Evolutionary conservation across 164 flowering plant species (phyloP), one percentile per base, ranked within the genome.

Genomic region (Platanus orientalis): DNA sequence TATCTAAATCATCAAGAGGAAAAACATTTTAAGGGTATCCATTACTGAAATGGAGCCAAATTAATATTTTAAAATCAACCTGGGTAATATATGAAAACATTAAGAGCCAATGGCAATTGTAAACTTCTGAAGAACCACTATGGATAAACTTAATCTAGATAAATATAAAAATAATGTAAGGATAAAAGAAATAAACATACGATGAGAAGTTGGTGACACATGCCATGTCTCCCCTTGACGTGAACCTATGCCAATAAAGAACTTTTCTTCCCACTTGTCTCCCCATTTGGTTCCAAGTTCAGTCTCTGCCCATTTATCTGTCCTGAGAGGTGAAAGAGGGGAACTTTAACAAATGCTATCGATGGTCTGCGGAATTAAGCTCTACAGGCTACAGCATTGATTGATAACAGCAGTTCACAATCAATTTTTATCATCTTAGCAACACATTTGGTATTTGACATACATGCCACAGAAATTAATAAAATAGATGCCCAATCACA

Each of bases 201-300:
- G 92, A 55, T 88, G 96, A 63, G 83, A 81, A 70, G 71, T 56
- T 10, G 97, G 88, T 53, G 98, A 86, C 32, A 90, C 87, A 78
- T 93, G 98, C 98, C 98, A 93, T 26, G 98, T 93, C 81, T 93
- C 98, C 61, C 98, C 98, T 75, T 93, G 98, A 19, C 98, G 89
- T 11, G 98, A 87, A 61, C 97, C 97, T 50, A 93, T 90, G 44
- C 98, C 96, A 66, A 89, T 72, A 75, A 87, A 90, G 61, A 93
- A 93, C 67, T 77, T 93, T 71, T 93, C 98, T 63, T 93, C 98
- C 98, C 98, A 93, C 78, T 93, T 93, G 78, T 93, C 98, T 71
- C 98, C 98, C 97, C 98, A 93, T 74, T 87, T 93, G 49, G 98
- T 93, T 68, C 98, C 97, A 29, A 90, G 69, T 74, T 93, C 94